These are phyloP conservation scores for Talaromyces ruber DNA, from an alignment of 495 filamentous ascomycete species.

Conservation along the genomic window DNA sequence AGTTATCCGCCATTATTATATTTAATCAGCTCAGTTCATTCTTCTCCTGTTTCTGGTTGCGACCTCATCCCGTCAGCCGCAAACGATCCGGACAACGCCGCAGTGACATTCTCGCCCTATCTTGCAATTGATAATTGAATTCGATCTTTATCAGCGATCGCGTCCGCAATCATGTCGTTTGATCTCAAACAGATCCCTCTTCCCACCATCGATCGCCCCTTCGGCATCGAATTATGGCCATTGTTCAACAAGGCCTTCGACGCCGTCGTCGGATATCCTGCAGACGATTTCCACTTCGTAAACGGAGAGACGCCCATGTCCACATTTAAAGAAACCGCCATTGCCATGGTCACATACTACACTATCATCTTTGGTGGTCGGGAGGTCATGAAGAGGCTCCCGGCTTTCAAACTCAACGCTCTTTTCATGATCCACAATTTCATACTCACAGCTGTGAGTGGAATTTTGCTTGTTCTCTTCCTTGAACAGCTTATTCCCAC, in stretches of 20 bases:
- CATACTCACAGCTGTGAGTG: conserved; percentile 53
- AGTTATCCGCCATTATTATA: neutral
- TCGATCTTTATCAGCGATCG: neutral
- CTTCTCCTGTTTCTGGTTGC: conserved; percentile 14
- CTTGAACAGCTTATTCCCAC: conserved; percentile 57
- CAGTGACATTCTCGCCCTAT: neutral
- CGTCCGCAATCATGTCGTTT: conserved; percentile 23
- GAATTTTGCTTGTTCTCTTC: conserved; percentile 52
- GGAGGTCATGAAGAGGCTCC: conserved; percentile 54
- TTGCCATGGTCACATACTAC: conserved; percentile 42
- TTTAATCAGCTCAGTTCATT: conserved; percentile 9
- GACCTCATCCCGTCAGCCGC: neutral
- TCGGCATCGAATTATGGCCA: conserved; percentile 89
- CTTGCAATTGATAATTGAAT: neutral
- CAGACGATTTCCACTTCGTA: conserved; percentile 42
- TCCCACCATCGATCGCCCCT: conserved; percentile 83
- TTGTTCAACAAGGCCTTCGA: conserved; percentile 83
- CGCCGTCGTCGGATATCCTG: conserved; percentile 51
- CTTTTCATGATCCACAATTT: conserved; percentile 68
- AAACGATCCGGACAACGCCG: neutral
- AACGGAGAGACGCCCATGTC: conserved; percentile 40
- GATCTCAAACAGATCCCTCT: conserved; percentile 57
- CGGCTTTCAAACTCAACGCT: conserved; percentile 51
- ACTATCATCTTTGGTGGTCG: conserved; percentile 56
- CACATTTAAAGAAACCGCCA: conserved; percentile 33